Evolutionary conservation across 1,139 yeast species (phyloP).

Genomic region (Sugiyamaella sp.): DNA sequence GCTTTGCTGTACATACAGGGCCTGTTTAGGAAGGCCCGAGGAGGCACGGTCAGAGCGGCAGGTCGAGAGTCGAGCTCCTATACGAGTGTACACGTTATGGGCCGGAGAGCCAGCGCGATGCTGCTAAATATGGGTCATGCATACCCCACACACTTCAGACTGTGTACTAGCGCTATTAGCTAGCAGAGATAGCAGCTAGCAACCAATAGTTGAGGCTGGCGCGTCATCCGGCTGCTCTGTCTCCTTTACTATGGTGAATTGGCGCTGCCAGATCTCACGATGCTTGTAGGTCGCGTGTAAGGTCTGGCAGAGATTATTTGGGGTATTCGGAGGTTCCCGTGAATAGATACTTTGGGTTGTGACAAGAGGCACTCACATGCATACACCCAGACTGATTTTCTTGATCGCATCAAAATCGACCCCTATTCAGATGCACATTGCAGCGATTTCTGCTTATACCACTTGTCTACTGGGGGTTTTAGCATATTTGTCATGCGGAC

Average conservation of each 20-base stretch:
- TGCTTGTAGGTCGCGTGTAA: too few species aligned
- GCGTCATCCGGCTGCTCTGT: neutral
- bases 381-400: neutral
- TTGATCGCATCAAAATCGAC: neutral
- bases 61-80: neutral
- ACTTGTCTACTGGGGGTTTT: neutral
- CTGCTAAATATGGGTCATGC: neutral
- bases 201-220: neutral
- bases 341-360: too few species aligned
- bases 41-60: neutral
- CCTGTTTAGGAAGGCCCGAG: neutral
- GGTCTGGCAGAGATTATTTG: too few species aligned
- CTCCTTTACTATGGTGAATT: too few species aligned
- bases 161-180: too few species aligned
- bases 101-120: too few species aligned
- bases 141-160: constrained; percentile 12
- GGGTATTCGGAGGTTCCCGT: too few species aligned
- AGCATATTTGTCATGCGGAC: neutral
- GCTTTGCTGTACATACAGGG: neutral
- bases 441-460: neutral
- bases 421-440: neutral
- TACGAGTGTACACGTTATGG: too few species aligned
- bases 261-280: too few species aligned
- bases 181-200: neutral
- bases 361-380: neutral